These are phyloP conservation scores for Coemansia sp. DNA, from an alignment of 192 early-diverging fungal species.

Conservation along the genomic window DNA sequence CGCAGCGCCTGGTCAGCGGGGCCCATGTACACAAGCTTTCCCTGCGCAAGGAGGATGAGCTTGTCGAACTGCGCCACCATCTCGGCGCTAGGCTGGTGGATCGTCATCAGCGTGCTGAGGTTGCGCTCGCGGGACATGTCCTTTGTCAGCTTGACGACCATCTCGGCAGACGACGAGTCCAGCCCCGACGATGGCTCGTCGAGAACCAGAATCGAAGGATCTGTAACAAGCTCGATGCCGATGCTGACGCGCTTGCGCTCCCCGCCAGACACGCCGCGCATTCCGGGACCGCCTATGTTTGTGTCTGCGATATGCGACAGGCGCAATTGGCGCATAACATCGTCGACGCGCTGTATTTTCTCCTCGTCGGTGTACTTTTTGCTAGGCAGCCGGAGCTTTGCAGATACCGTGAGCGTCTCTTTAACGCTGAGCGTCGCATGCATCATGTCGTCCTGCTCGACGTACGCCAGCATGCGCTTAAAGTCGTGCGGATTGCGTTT, in stretches of 20 bases:
- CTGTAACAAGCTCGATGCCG: conserved; percentile 49
- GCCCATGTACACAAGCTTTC: conserved; percentile 64
- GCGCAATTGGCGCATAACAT: conserved; percentile 64
- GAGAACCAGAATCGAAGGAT: conserved; percentile 57
- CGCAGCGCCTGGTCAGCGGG: conserved; percentile 27
- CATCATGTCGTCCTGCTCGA: conserved; percentile 59
- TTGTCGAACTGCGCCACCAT: conserved; percentile 78
- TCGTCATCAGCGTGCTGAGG: conserved; percentile 76
- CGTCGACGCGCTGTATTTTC: conserved; percentile 61
- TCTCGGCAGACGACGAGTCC: conserved; percentile 63
- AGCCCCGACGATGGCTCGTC: conserved; percentile 66
- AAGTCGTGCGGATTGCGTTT: conserved; percentile 35
- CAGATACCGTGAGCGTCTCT: conserved; percentile 74
- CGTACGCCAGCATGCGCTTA: conserved; percentile 53
- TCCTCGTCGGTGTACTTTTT: conserved; percentile 46
- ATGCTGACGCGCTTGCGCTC: conserved; percentile 56
- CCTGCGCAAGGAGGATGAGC: conserved; percentile 67
- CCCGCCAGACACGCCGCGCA: conserved; percentile 57
- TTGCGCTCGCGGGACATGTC: conserved; percentile 58
- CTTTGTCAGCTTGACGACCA: conserved; percentile 60
- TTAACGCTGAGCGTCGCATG: conserved; percentile 64
- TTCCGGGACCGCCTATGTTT: conserved; percentile 41
- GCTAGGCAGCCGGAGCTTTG: conserved; percentile 66
- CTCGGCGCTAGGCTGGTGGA: conserved; percentile 85
- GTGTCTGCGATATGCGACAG: conserved; percentile 60